Evolutionary conservation across 164 flowering plant genomes (phyloP), one percentile per base, ranked within the genome.

Genomic region (Sedum album): DNA sequence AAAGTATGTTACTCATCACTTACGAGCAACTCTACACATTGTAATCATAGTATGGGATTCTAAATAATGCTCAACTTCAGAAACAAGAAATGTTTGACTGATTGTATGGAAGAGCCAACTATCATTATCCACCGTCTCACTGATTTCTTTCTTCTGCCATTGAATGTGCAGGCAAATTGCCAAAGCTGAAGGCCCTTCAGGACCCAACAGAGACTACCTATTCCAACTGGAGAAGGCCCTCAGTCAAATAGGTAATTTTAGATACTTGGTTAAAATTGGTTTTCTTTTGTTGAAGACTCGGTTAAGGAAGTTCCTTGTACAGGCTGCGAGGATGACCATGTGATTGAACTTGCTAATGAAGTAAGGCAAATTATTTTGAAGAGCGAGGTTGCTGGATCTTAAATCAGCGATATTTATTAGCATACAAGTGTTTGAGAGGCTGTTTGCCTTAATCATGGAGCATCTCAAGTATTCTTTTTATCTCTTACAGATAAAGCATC

Each of bases 161-260:
- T n/a, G n/a, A n/a, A n/a, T 9, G 25, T 26, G 4, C 86, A 93
- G 98, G 66, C 97, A 91, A 84, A 91, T 93, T 53, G 65, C 82
- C 49, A 70, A 66, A 2, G 96, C 98, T 11, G 79, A 88, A 83
- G 98, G 98, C 41, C 98, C 98, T 33, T 91, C 98, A 28, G 97
- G 98, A 96, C 97, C 97, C 20, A 93, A 93, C 81, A 88, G 88
- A 77, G 97, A 93, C 73, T 91, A 93, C 72, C 85, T 91, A 69
- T 93, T 93, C 75, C 87, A 85, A 21, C 91, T 93, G 33, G 98
- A 89, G 69, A 72, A 75, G 35, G 85, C 94, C 14, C 94, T 93
- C 70, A 78, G 73, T 69, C 79, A 81, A 67, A 38, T 88, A 10
- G 94, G 97, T 90, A 76, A 62, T 6, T 70, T 18, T 31, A 66